phyloP scores from a whole-genome alignment of 495 filamentous ascomycete species.

The Filosporella fistucella region DNA sequence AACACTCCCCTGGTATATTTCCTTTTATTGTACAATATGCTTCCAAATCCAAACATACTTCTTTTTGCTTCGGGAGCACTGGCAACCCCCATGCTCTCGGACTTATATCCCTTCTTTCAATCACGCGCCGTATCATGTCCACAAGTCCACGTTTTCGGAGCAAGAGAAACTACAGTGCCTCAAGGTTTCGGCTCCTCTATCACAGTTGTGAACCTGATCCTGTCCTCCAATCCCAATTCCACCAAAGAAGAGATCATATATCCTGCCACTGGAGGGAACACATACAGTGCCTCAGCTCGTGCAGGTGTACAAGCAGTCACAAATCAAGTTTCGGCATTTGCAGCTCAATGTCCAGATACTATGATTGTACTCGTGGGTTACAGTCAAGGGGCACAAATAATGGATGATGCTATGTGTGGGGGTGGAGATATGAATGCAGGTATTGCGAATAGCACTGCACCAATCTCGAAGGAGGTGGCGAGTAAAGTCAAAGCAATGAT shows the following conservation, averaged over 20 bases:
- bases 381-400: constrained; percentile 54
- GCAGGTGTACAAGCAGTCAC: constrained; percentile 49
- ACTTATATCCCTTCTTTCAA: too few species aligned
- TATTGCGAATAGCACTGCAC: constrained; percentile 40
- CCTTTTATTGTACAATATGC: too few species aligned
- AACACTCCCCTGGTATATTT: too few species aligned
- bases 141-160: constrained; percentile 55
- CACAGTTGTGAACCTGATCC: constrained; percentile 45
- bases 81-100: too few species aligned
- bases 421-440: constrained; percentile 51
- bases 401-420: constrained; percentile 60
- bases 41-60: too few species aligned
- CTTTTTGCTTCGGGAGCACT: too few species aligned
- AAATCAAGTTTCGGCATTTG: constrained; percentile 49
- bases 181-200: constrained; percentile 48
- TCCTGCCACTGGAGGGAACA: constrained; percentile 56
- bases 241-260: constrained; percentile 53
- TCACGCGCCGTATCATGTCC: too few species aligned
- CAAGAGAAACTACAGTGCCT: constrained; percentile 57
- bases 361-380: constrained; percentile 54
- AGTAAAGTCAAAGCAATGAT: constrained; percentile 56
- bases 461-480: constrained; percentile 38
- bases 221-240: constrained; percentile 41
- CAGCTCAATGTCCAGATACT: constrained; percentile 49
- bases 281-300: constrained; percentile 47